Conservation (phyloP, 2,329 filamentous ascomycete genomes). For the Tolypocladium guangdongense region DNA sequence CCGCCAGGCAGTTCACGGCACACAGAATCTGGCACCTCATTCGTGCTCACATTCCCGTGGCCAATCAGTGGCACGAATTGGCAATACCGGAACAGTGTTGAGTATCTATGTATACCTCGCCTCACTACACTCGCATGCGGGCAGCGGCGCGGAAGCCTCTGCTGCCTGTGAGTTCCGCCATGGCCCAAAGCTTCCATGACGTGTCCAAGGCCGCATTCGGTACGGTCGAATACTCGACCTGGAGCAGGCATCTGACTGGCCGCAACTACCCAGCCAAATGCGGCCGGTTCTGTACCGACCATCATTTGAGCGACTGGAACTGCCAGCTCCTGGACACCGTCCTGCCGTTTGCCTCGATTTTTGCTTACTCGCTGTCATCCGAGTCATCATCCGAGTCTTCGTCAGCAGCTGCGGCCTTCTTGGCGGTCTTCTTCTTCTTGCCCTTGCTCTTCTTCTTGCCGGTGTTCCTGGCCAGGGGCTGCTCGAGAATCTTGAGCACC, state of each 20-base stretch:
- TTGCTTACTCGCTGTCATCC: conserved; percentile 11
- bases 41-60: not conserved
- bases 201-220: not conserved
- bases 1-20: not conserved
- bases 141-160: not conserved
- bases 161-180: not conserved
- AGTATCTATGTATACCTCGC: conserved; percentile 7
- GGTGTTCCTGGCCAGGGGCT: conserved; percentile 75
- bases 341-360: not conserved
- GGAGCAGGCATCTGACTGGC: not conserved
- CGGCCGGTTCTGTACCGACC: not conserved
- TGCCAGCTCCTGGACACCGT: not conserved
- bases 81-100: conserved; percentile 3
- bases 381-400: conserved; percentile 19
- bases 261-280: not conserved
- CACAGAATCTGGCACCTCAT: not conserved
- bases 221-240: not conserved
- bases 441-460: conserved; percentile 91
- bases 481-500: conserved; percentile 86
- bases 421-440: conserved; percentile 55
- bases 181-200: not conserved
- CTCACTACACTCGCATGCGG: conserved; percentile 2
- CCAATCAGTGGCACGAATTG: not conserved
- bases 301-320: not conserved
- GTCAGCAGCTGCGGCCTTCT: conserved; percentile 29